These are phyloP conservation scores for Trypanosoma grayi DNA, from an alignment of 208 protist genomes.

Conservation along the genomic window DNA sequence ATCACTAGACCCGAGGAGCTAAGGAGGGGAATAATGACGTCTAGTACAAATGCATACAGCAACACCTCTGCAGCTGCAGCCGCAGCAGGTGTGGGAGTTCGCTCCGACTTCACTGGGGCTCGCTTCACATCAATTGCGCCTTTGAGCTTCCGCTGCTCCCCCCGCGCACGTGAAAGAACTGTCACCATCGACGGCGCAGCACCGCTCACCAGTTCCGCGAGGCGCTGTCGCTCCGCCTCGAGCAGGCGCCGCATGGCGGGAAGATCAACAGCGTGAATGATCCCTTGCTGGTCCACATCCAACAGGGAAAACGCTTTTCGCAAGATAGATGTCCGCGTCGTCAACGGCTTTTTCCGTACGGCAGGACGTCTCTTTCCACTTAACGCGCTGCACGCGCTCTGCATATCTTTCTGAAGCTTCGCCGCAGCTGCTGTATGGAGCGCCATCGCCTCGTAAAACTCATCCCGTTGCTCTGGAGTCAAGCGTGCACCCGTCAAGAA, in stretches of 20 bases:
- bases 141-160: slow-evolving; percentile 4
- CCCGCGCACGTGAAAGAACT: slow-evolving; percentile 4
- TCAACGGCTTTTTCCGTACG: slow-evolving; percentile 12
- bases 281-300: slow-evolving; percentile 45
- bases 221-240: slow-evolving; percentile 37
- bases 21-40: slow-evolving; percentile 56
- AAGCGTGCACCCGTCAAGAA: slow-evolving; percentile 58
- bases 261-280: slow-evolving; percentile 31
- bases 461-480: slow-evolving; percentile 38
- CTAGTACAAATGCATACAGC: slow-evolving; percentile 54
- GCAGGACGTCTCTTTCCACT: not conserved
- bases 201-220: slow-evolving; percentile 19
- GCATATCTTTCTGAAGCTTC: not conserved
- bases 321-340: slow-evolving; percentile 32
- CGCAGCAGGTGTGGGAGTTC: too few relatives aligned
- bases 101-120: not conserved
- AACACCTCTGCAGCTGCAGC: slow-evolving; percentile 14
- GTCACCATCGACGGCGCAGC: not conserved
- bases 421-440: slow-evolving; percentile 24
- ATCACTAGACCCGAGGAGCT: slow-evolving; percentile 37
- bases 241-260: slow-evolving; percentile 42
- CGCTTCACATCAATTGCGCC: slow-evolving; percentile 3
- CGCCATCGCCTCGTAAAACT: slow-evolving; percentile 52
- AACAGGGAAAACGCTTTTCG: slow-evolving; percentile 59
- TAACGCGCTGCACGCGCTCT: not conserved